Evolutionary conservation across 225 moss, liverwort and hornwort genomes (phyloP).

Genomic region (Pseudisothecium myosuroides): DNA sequence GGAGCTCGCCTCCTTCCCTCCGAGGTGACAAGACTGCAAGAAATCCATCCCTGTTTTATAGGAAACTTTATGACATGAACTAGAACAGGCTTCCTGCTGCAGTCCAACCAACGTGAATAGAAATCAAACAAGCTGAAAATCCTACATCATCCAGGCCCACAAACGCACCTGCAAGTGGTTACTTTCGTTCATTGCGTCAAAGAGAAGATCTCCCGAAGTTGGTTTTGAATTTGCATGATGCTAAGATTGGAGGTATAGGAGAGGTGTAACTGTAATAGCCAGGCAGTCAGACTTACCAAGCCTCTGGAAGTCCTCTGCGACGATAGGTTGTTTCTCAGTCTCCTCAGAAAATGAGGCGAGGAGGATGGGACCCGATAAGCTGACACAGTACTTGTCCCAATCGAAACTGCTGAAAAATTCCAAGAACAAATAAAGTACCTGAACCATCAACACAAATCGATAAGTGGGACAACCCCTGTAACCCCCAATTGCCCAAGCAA

Average conservation of each 20-base stretch:
- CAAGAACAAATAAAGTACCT: constrained; percentile 75
- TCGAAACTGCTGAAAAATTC: constrained; percentile 85
- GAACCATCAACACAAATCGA: neutral
- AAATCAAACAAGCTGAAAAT: constrained; percentile 20
- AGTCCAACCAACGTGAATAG: constrained; percentile 12
- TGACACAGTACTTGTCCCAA: constrained; percentile 71
- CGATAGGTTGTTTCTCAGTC: neutral
- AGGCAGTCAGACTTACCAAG: constrained; percentile 25
- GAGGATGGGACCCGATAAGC: constrained; percentile 58
- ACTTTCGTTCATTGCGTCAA: neutral
- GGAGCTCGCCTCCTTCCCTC: constrained; percentile 44
- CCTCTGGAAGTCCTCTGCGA: neutral
- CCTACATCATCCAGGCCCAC: neutral
- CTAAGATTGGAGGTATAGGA: neutral
- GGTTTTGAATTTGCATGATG: neutral
- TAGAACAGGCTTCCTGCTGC: constrained; percentile 11
- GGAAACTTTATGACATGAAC: constrained; percentile 17
- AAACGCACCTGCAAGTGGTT: neutral
- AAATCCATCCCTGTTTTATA: constrained; percentile 42
- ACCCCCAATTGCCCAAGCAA: neutral
- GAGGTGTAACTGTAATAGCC: neutral
- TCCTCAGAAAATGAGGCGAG: constrained; percentile 21
- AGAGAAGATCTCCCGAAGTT: neutral
- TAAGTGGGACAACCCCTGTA: neutral
- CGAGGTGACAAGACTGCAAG: constrained; percentile 45